Percentiles rank a stretch among this genome's conserved stretches.
These are phyloP conservation scores for Bifiguratus adelaidae DNA, from an alignment of 192 early-diverging fungal species.

Conservation along the genomic window DNA sequence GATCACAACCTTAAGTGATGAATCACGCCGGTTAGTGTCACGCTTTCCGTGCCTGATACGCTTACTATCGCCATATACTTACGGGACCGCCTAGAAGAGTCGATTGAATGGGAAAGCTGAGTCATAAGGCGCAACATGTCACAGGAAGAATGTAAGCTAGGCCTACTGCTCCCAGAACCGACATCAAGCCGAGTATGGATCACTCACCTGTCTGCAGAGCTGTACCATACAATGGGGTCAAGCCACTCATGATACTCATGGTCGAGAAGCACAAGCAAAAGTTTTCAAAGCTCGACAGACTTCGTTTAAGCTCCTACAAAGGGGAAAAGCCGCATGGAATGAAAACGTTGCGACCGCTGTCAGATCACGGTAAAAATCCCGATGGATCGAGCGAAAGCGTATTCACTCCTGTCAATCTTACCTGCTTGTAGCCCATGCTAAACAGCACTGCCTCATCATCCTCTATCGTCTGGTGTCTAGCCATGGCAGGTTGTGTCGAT, in stretches of 20 bases:
- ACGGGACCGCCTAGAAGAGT: slow-evolving; percentile 1
- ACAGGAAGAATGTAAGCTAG: too few species aligned
- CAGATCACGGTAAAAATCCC: background rate
- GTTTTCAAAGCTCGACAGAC: slow-evolving; percentile 22
- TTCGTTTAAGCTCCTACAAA: slow-evolving; percentile 19
- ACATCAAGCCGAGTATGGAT: background rate
- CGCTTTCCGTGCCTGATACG: background rate
- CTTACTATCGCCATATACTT: background rate
- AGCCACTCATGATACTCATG: slow-evolving; percentile 24
- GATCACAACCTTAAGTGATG: background rate
- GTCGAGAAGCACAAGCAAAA: slow-evolving; percentile 29
- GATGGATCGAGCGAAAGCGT: background rate
- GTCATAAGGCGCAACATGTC: background rate
- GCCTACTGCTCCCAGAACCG: background rate
- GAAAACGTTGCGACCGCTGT: background rate
- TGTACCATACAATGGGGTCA: slow-evolving; percentile 25
- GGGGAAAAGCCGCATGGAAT: too few species aligned
- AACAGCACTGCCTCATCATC: slow-evolving; percentile 22
- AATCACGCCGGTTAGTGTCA: background rate
- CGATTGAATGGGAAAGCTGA: background rate
- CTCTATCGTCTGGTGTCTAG: too few species aligned
- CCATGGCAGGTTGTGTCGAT: too few species aligned
- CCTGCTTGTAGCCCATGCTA: slow-evolving; percentile 32
- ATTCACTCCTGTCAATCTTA: background rate
- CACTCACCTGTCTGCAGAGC: slow-evolving; percentile 17